These are phyloP conservation scores for Nannizziopsis arthrosporioides DNA, from an alignment of 2,329 filamentous ascomycete genomes.

Conservation along the genomic window DNA sequence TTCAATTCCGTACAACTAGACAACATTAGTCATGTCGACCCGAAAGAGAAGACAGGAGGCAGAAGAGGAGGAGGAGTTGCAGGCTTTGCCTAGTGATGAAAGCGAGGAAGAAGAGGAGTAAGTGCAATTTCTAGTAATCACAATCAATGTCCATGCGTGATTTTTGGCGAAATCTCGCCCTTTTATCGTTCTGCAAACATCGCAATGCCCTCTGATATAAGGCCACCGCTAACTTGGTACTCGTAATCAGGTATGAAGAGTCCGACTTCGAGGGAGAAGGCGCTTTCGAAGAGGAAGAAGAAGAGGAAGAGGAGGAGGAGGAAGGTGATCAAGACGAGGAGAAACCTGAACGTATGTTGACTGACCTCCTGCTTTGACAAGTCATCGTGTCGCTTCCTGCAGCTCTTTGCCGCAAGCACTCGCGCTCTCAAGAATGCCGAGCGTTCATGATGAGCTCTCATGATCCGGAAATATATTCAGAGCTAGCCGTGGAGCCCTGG, in stretches of 20 bases:
- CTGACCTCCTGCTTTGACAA: neutral
- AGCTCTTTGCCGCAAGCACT: neutral
- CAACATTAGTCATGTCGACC: conserved; percentile 30
- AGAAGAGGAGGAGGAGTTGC: conserved; percentile 38
- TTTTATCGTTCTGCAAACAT: neutral
- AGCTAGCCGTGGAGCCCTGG: neutral
- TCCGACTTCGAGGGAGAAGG: conserved; percentile 21
- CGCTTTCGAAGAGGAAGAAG: conserved; percentile 17
- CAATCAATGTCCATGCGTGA: too few species aligned
- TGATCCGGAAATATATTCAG: neutral
- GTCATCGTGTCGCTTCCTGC: neutral
- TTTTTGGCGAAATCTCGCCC: neutral
- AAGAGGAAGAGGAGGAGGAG: conserved; percentile 18
- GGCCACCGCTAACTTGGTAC: neutral
- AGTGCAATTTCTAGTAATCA: conserved; percentile 1
- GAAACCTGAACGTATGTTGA: conserved; percentile 14
- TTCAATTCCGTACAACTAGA: neutral
- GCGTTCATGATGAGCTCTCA: neutral
- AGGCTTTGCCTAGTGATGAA: conserved; percentile 39
- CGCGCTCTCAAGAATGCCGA: neutral
- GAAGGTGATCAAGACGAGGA: conserved; percentile 18
- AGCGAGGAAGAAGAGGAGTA: conserved; percentile 40
- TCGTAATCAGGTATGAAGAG: conserved; percentile 23
- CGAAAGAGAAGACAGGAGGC: conserved; percentile 41
- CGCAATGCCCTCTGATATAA: too few species aligned